Evolutionary conservation across 129 eudicot genomes (phyloP).

Genomic region (Heracleum sosnowskyi): DNA sequence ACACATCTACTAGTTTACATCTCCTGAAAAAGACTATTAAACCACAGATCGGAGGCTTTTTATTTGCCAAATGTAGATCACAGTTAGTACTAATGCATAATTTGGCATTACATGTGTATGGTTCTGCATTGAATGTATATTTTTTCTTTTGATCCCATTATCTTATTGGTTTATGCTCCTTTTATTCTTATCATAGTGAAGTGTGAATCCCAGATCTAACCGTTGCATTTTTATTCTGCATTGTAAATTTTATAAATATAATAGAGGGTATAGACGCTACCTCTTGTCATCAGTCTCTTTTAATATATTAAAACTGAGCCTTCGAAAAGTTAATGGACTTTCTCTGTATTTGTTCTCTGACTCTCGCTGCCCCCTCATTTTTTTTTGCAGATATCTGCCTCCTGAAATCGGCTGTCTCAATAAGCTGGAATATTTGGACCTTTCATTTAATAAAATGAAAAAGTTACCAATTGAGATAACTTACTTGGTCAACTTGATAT

Average conservation of each 20-base stretch:
- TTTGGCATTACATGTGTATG: not conserved
- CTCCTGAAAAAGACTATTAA: not conserved
- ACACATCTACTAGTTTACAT: not conserved
- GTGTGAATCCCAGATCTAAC: not conserved
- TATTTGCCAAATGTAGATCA: not conserved
- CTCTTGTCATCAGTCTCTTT: not conserved
- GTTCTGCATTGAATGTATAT: not conserved
- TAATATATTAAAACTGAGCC: not conserved
- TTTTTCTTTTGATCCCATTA: not conserved
- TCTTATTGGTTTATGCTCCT: not conserved
- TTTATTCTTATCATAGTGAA: not conserved
- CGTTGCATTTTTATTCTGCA: not conserved
- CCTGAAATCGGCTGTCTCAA: constrained; percentile 81
- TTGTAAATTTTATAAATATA: not conserved
- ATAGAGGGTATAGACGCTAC: not conserved
- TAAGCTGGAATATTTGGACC: constrained; percentile 71
- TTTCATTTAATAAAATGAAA: constrained; percentile 83
- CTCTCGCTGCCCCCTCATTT: not conserved
- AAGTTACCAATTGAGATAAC: constrained; percentile 65
- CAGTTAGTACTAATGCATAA: not conserved
- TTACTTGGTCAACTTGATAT: constrained; percentile 45
- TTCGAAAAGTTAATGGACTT: not conserved
- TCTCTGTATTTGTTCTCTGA: not conserved
- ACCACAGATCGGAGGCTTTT: not conserved
- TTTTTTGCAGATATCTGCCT: constrained; percentile 79